These are phyloP conservation scores for Myrmaecium sp. DNA, from an alignment of 2,329 filamentous ascomycete species.

Conservation along the genomic window DNA sequence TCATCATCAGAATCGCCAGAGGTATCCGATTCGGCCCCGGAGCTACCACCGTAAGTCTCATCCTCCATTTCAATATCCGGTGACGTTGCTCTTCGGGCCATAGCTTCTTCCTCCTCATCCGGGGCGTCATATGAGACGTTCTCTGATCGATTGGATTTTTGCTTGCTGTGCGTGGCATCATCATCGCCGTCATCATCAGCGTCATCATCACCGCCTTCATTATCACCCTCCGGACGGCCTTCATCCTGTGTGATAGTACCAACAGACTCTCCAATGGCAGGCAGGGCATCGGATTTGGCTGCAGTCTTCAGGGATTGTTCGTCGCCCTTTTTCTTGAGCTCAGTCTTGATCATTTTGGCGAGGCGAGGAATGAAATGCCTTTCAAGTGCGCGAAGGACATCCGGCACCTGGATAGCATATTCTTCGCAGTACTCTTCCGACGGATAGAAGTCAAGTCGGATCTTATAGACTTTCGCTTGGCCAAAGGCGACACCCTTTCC, in stretches of 20 bases:
- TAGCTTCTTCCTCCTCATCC: constrained; percentile 74
- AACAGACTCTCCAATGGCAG: constrained; percentile 52
- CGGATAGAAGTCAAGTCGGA: constrained; percentile 71
- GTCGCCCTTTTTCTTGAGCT: constrained; percentile 61
- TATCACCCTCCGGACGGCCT: constrained; percentile 30
- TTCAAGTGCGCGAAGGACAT: constrained; percentile 70
- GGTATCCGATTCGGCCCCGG: constrained; percentile 18
- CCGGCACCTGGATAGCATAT: constrained; percentile 64
- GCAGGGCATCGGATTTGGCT: constrained; percentile 43
- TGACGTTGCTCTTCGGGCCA: constrained; percentile 39
- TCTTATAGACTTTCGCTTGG: constrained; percentile 70
- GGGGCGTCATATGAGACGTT: constrained; percentile 81
- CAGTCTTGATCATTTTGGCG: constrained; percentile 51
- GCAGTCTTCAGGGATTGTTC: constrained; percentile 37
- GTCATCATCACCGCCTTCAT: constrained; percentile 43
- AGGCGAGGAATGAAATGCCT: constrained; percentile 59
- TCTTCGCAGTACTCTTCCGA: constrained; percentile 66
- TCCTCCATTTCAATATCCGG: constrained; percentile 41
- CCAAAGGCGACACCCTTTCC: constrained; percentile 51
- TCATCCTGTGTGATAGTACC: constrained; percentile 33
- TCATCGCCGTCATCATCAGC: constrained; percentile 66
- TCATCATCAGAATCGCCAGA: constrained; percentile 12
- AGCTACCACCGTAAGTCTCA: constrained; percentile 32
- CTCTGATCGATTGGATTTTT: constrained; percentile 59
- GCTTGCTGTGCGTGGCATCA: constrained; percentile 50